These are phyloP conservation scores for Alternaria sp. DNA, from an alignment of 2,329 filamentous ascomycete genomes.

Conservation along the genomic window DNA sequence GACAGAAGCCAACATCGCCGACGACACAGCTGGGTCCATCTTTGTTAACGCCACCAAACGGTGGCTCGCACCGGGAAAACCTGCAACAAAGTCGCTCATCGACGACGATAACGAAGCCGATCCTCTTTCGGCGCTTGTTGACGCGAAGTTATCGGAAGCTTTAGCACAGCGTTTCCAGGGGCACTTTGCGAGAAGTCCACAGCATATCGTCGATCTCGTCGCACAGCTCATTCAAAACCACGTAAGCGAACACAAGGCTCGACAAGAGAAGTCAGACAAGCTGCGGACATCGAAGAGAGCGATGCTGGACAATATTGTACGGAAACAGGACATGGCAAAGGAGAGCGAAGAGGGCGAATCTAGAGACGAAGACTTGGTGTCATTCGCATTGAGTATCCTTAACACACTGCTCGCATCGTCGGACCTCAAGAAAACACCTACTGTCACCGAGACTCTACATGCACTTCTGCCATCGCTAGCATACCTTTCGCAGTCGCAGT, in stretches of 20 bases:
- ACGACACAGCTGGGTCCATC: slow-evolving; percentile 62
- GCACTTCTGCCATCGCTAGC: slow-evolving; percentile 24
- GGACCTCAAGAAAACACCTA: slow-evolving; percentile 40
- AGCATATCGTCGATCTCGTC: slow-evolving; percentile 69
- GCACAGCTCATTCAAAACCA: slow-evolving; percentile 61
- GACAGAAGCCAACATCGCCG: slow-evolving; percentile 57
- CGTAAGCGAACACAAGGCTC: slow-evolving; percentile 51
- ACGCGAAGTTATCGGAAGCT: slow-evolving; percentile 68
- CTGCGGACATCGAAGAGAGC: slow-evolving; percentile 30
- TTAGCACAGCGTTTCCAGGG: slow-evolving; percentile 69
- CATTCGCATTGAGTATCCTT: slow-evolving; percentile 51
- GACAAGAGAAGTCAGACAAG: slow-evolving; percentile 47
- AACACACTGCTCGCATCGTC: slow-evolving; percentile 44
- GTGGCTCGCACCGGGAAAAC: slow-evolving; percentile 56
- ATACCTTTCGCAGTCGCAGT: slow-evolving; percentile 26
- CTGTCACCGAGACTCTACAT: slow-evolving; percentile 21
- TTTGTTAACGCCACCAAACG: slow-evolving; percentile 66
- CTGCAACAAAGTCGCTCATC: slow-evolving; percentile 22
- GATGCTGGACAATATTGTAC: slow-evolving; percentile 35
- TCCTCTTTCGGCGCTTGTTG: slow-evolving; percentile 58
- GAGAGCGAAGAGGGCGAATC: background rate
- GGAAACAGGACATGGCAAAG: background rate
- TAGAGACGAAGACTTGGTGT: slow-evolving; percentile 43
- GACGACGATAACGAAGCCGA: slow-evolving; percentile 46
- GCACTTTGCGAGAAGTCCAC: slow-evolving; percentile 68